Percentiles rank a stretch among this genome's conserved stretches.
These are phyloP conservation scores for Grigorovia jiainica DNA, from an alignment of 805 yeast genomes.

Conservation along the genomic window DNA sequence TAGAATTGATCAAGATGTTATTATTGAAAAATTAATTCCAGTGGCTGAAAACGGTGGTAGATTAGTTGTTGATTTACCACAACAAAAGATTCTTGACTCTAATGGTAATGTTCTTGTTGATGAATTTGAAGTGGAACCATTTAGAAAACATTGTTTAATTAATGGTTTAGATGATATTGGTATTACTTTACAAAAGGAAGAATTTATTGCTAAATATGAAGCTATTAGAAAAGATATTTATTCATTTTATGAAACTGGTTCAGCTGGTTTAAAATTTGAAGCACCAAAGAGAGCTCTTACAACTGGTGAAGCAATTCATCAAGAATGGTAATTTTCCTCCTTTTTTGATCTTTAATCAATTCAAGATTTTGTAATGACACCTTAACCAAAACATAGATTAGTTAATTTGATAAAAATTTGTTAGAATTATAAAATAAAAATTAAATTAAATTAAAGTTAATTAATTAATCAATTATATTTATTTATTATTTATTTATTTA, in stretches of 20 bases:
- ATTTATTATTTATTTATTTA: not conserved
- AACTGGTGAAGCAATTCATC: constrained; percentile 9
- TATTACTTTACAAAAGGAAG: constrained; percentile 84
- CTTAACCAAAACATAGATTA: too few species aligned
- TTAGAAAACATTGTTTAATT: constrained; percentile 89
- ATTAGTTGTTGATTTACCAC: constrained; percentile 76
- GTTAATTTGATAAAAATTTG: too few species aligned
- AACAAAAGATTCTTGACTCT: constrained; percentile 64
- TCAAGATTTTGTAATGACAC: not conserved
- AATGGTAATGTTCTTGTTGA: constrained; percentile 69
- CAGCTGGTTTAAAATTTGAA: constrained; percentile 38
- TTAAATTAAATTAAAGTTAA: not conserved
- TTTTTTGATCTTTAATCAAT: too few species aligned
- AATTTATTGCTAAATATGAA: constrained; percentile 66
- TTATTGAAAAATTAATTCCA: constrained; percentile 65
- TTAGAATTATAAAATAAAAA: too few species aligned
- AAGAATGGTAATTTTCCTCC: constrained; percentile 9
- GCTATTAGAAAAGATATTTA: constrained; percentile 64
- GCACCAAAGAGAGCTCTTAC: constrained; percentile 4
- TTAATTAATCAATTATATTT: not conserved
- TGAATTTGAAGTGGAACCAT: constrained; percentile 78
- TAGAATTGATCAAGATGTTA: constrained; percentile 70
- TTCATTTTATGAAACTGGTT: constrained; percentile 90
- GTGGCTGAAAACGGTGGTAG: constrained; percentile 61
- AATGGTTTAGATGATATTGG: constrained; percentile 98